phyloP scores from a whole-genome alignment of 2,329 filamentous ascomycete species.

The Penicillium sp. region DNA sequence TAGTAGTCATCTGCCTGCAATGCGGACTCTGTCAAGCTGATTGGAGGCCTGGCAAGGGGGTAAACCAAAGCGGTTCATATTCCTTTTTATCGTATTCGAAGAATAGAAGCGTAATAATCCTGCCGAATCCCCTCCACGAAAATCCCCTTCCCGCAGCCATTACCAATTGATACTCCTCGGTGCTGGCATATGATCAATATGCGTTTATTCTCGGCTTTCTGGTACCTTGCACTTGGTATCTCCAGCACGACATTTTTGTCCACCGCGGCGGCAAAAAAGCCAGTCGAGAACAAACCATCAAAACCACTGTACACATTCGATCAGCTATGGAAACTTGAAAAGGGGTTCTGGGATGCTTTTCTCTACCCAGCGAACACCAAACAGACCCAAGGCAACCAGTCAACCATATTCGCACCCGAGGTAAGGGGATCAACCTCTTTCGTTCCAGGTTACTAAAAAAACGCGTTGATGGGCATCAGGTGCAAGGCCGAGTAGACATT shows the following conservation, averaged over 20 bases:
- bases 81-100: not conserved
- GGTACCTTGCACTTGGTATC: not conserved
- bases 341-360: conserved; percentile 30
- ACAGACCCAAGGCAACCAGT: conserved; percentile 28
- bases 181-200: not conserved
- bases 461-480: not conserved
- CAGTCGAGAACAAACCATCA: not conserved
- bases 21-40: not conserved
- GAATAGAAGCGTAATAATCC: not conserved
- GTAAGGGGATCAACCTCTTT: conserved; percentile 11
- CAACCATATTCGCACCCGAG: conserved; percentile 29
- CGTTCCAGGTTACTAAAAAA: not conserved
- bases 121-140: not conserved
- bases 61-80: not conserved
- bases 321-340: conserved; percentile 31
- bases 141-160: not conserved
- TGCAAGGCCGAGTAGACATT: conserved; percentile 34
- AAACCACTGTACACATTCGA: conserved; percentile 24
- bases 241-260: not conserved
- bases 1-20: not conserved
- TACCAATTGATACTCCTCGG: not conserved
- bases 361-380: conserved; percentile 31
- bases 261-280: not conserved
- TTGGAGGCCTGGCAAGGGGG: conserved; percentile 3
- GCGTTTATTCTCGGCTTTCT: not conserved